Base-by-base conservation (phyloP, 805 yeast genomes). In the Millerozyma miso region DNA sequence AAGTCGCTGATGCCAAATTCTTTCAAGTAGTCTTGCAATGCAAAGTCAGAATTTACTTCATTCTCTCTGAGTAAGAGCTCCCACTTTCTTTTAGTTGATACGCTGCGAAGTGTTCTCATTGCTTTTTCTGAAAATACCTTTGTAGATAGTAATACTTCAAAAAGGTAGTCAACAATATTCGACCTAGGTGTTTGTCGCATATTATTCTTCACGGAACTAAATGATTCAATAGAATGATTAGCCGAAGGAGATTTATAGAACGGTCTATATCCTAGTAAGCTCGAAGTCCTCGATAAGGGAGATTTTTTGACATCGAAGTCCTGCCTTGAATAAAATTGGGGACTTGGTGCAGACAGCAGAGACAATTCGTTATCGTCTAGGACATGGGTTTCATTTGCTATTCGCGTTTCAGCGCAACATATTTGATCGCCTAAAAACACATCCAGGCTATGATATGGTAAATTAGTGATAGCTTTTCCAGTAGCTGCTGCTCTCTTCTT, bases 61-160 rank as follows among this genome's bases (percentile, higher is more conserved):
- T 58, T 62, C 46, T 71, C 76, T 34, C 67, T 49, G n/a, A 70
- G 50, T 12, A 71, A 52, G 12, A 71, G 53, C 48, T 71, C 74
- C 76, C 76, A 71, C 48, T 71, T 71, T 18, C 76, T 48, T 38
- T 55, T 60, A 3, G 65, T 53, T 3, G 72, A 53, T 39, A 58
- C 63, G 17, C 60, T 62, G 33, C 61, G 51, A 41, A 70, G 52
- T 1, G 65, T 54, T 37, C 53, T 58, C 5, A 64, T 41, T 2
- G 71, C 67, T 32, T 55, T 51, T n/a, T 59, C 67, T 1, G 71
- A 57, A 40, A 71, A 69, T 0, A 59, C 71, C 36, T 75, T 52
- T 3, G 58, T 56, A 3, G 70, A 56, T 3, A 71, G 53, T n/a
- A 71, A 48, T 37, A 58, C 55, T 40, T 69, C 73, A 46, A 71